These are phyloP conservation scores for Daldinia loculata DNA, from an alignment of 495 filamentous ascomycete genomes.

Conservation along the genomic window DNA sequence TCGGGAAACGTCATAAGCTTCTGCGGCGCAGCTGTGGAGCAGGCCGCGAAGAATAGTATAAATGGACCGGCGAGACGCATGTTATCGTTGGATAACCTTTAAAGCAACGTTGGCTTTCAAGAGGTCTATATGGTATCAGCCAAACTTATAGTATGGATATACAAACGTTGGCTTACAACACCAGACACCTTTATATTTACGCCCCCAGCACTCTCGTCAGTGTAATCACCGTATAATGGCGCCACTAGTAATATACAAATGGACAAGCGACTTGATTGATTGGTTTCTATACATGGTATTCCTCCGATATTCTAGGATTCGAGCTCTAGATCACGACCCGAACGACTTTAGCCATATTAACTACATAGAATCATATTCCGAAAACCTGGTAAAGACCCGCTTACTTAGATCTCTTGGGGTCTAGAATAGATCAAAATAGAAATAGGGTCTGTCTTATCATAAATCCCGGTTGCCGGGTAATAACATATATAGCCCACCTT, in stretches of 20 bases:
- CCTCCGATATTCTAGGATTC: not conserved
- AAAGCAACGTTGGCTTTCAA: not conserved
- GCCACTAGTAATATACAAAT: not conserved
- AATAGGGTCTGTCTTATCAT: not conserved
- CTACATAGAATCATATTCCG: slow-evolving; percentile 10
- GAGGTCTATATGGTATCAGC: not conserved
- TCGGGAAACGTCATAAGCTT: slow-evolving; percentile 9
- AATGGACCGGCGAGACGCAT: slow-evolving; percentile 1
- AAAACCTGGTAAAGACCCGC: slow-evolving; percentile 16
- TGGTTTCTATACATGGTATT: not conserved
- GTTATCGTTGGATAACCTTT: not conserved
- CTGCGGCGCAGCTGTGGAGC: slow-evolving; percentile 11
- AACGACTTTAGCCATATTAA: slow-evolving; percentile 34
- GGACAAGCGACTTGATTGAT: not conserved
- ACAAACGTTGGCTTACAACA: not conserved
- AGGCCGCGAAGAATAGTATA: slow-evolving; percentile 8
- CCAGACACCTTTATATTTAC: not conserved
- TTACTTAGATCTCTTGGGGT: not conserved
- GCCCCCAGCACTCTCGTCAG: not conserved
- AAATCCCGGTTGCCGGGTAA: slow-evolving; percentile 16
- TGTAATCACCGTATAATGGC: not conserved
- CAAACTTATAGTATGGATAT: not conserved
- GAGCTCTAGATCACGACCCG: slow-evolving; percentile 18
- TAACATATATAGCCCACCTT: not conserved
- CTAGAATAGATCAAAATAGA: slow-evolving; percentile 28